phyloP scores from a whole-genome alignment of 345 rosid genomes.

The Sisymbrium irio region DNA sequence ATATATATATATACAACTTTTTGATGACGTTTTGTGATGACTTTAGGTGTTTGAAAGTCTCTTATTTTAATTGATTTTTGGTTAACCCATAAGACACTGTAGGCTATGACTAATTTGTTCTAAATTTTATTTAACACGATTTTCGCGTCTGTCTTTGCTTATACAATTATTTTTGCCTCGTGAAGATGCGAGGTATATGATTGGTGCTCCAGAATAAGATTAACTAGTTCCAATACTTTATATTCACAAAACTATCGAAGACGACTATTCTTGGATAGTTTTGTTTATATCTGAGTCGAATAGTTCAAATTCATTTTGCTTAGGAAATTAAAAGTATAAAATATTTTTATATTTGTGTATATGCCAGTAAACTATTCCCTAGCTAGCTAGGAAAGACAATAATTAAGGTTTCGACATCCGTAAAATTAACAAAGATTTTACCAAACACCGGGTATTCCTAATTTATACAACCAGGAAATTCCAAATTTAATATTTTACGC shows the following conservation, averaged over 20 bases:
- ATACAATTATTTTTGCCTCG: neutral
- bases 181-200: neutral
- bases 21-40: neutral
- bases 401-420: neutral
- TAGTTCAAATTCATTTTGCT: neutral
- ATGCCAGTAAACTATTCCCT: neutral
- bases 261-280: neutral
- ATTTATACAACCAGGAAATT: neutral
- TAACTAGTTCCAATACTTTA: neutral
- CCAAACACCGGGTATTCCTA: neutral
- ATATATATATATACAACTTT: too few relatives aligned
- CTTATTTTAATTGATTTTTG: neutral
- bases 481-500: neutral
- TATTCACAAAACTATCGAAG: too few relatives aligned
- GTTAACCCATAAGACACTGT: conserved; percentile 1
- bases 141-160: neutral
- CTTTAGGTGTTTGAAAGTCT: neutral
- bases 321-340: neutral
- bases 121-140: neutral
- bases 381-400: neutral
- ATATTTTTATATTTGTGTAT: neutral
- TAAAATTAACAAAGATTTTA: neutral
- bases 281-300: neutral
- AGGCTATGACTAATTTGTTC: neutral
- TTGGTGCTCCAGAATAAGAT: neutral